Evolutionary conservation across 306 rosid species (phyloP), one percentile per base, ranked within the genome.

Genomic region (Vigna trinervia): DNA sequence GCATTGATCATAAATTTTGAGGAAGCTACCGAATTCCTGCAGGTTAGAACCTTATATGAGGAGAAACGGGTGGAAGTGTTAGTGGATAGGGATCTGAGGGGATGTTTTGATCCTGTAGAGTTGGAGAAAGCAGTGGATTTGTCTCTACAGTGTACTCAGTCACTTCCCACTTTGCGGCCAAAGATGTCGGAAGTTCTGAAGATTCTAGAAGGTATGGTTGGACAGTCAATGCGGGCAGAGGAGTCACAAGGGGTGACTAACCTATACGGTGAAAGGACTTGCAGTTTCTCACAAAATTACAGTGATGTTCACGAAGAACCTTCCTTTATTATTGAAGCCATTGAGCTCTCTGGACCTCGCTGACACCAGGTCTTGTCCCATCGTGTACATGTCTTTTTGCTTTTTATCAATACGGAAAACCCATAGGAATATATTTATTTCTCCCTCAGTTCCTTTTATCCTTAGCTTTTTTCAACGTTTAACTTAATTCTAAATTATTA

Each of bases 341-440:
- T 95, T 80, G 97, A 95, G 69, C 97, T 95, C 75, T 95, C 99
- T 13, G 97, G 99, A 83, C 99, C 99, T 68, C 81, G 97, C 48
- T 95, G 78, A 89, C 84, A 76, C 17, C 74, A 8, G 47, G n/a
- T 71, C 54, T 71, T 65, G 32, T 38, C 28, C 53, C 45, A 15
- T 74, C 65, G 46, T 83, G 93, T 84, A 76, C 76, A 84, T 84
- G 79, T 84, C 61, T 83, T 78, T 34, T 80, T 88, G 83, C 77
- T 43, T 61, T 73, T 71, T 56, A 78, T 69, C 63, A 71, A 36
- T 53, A 77, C 64, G 75, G 47, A 73, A 30, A 54, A 61, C 30
- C 59, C 60, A 69, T 62, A 53, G 71, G 46, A 70, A 81, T 65
- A 3, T 6, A 34, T 69, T 57, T 34, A 47, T 39, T 58, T 76